Evolutionary conservation across 2,329 filamentous ascomycete genomes (phyloP), one percentile per base, ranked within the genome.

Genomic region (Aureobasidium namibiae): DNA sequence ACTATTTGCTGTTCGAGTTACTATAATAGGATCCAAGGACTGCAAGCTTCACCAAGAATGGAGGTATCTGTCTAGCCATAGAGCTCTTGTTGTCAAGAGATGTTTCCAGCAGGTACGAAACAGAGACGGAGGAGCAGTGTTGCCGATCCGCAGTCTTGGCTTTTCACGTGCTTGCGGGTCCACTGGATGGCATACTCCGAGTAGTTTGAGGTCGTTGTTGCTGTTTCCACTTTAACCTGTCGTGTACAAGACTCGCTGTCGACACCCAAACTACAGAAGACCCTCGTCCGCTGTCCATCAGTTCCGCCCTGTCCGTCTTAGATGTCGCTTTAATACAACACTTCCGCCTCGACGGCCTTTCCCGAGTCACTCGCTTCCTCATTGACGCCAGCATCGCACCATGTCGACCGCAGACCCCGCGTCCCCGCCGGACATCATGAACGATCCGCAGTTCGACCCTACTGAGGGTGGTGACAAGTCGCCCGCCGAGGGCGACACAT

Each of bases 401-500:
- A 56, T 56, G 52, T 46, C 45, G 31, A 34, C 13, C 60, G 52
- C 61, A 53, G 56, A 42, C 18, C 48, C 45, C n/a, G 39, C 50
- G 26, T 36, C 57, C 38, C 29, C 57, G 1, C 59, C 78, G 36
- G 80, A 83, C 64, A 64, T 83, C 65, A 83, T 82, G 81, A 83
- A 82, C 69, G 80, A 83, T 65, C 77, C 79, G 48, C 71, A 75
- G 57, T 80, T 76, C 64, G 76, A 73, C 62, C 74, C 73, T 18
- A 26, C 24, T n/a, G 66, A 52, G 61, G 56, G 58, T 52, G 44
- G 41, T 61, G 69, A 72, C 54, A 71, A 66, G 58, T 21, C 57
- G 9, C 67, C 60, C 23, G 75, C 80, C 34, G 62, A 88, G 58
- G 80, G 81, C 60, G 89, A 95, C 69, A 95, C 91, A n/a, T 99